A percentile compares a stretch with the other conserved stretches of the same genome.
These are phyloP conservation scores for Chytridiales sp. DNA, from an alignment of 371 early-diverging fungal genomes.

Conservation along the genomic window DNA sequence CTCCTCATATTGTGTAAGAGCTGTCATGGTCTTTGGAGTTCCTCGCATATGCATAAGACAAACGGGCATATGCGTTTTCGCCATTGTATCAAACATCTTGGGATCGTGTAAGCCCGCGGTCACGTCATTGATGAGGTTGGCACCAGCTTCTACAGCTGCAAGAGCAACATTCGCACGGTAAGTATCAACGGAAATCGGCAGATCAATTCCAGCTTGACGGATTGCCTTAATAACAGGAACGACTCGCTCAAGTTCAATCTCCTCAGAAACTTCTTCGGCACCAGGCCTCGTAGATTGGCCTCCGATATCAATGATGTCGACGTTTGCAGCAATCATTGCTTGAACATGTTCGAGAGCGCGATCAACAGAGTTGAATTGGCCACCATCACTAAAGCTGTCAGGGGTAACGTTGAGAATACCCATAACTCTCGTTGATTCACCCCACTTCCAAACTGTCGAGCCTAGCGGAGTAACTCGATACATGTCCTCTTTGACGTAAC, in stretches of 20 bases:
- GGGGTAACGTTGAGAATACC: slow-evolving; percentile 97
- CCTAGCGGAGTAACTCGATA: slow-evolving; percentile 20
- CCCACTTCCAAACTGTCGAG: slow-evolving; percentile 61
- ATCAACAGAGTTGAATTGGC: slow-evolving; percentile 57
- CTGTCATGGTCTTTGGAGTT: slow-evolving; percentile 84
- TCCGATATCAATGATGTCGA: slow-evolving; percentile 94
- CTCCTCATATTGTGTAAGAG: slow-evolving; percentile 68
- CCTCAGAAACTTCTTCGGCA: slow-evolving; percentile 72
- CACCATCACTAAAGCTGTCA: slow-evolving; percentile 96
- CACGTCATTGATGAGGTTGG: slow-evolving; percentile 92
- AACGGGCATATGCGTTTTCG: slow-evolving; percentile 78
- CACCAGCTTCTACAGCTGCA: slow-evolving; percentile 82
- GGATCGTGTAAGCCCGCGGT: slow-evolving; percentile 86
- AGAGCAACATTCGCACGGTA: slow-evolving; percentile 82
- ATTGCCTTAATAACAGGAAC: slow-evolving; percentile 84
- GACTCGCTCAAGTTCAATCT: slow-evolving; percentile 80
- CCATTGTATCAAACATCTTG: slow-evolving; percentile 75
- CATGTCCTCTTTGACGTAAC: slow-evolving; percentile 33
- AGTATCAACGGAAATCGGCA: slow-evolving; percentile 92
- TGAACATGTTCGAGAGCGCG: slow-evolving; percentile 70
- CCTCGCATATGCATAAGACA: slow-evolving; percentile 98
- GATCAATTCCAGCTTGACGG: slow-evolving; percentile 56
- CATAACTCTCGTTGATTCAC: slow-evolving; percentile 79
- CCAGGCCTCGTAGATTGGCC: slow-evolving; percentile 93
- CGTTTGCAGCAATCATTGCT: slow-evolving; percentile 75